Conservation (phyloP, 345 rosid species). For the Gossypium thurberi region DNA sequence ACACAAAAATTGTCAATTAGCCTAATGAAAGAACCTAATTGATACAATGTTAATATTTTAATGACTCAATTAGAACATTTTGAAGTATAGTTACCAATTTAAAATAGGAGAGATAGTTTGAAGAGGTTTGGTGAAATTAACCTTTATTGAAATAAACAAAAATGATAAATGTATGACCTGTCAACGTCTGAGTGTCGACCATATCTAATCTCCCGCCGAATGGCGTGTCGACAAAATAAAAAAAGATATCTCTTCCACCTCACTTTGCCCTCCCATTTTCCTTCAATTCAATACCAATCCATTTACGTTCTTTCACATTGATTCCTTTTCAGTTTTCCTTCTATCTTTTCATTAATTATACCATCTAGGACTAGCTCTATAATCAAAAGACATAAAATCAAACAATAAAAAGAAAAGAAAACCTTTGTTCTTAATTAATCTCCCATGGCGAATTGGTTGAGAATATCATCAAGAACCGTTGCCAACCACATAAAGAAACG, state of each 20-base stretch:
- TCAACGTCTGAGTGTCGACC: background rate
- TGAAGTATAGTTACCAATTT: too few relatives aligned
- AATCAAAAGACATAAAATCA: background rate
- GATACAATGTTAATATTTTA: too few relatives aligned
- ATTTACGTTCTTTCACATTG: background rate
- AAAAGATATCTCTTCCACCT: background rate
- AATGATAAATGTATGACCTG: background rate
- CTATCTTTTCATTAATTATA: background rate
- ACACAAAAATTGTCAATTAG: too few relatives aligned
- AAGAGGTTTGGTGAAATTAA: too few relatives aligned
- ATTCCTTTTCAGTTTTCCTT: background rate
- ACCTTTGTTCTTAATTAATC: background rate
- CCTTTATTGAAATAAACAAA: background rate
- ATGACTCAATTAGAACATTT: too few relatives aligned
- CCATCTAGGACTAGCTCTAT: background rate
- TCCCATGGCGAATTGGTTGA: conserved; percentile 5
- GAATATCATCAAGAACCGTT: conserved; percentile 5
- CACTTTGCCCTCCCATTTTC: background rate
- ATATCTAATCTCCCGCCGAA: background rate
- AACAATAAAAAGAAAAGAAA: background rate
- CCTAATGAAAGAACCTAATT: too few relatives aligned
- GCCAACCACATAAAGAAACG: background rate
- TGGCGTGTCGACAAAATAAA: background rate
- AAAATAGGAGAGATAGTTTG: background rate
- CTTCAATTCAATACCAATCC: background rate